A percentile compares a stretch with the other conserved stretches of the same genome.
These are phyloP conservation scores for Lachnellula subtilissima DNA, from an alignment of 2,329 filamentous ascomycete genomes.

Conservation along the genomic window DNA sequence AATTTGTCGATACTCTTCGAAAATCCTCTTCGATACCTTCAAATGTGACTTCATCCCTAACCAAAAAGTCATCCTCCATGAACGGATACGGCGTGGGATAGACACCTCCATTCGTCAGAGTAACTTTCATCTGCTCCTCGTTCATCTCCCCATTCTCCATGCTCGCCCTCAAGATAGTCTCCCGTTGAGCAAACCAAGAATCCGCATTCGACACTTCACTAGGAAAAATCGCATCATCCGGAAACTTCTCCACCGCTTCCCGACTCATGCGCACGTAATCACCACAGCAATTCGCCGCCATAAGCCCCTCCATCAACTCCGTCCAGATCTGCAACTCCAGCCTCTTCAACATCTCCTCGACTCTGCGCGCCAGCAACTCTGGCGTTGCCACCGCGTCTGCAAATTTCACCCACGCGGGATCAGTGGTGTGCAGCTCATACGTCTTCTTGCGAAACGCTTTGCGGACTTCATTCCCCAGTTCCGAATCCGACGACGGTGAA, in stretches of 20 bases:
- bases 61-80: constrained; percentile 20
- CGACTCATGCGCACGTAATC: constrained; percentile 23
- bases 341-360: constrained; percentile 19
- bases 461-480: constrained; percentile 25
- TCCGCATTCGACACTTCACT: constrained; percentile 24
- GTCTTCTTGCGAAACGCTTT: constrained; percentile 25
- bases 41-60: constrained; percentile 17
- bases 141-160: constrained; percentile 20
- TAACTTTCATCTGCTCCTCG: constrained; percentile 17
- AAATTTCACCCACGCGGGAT: constrained; percentile 22
- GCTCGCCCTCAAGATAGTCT: constrained; percentile 14
- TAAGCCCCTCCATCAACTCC: constrained; percentile 26
- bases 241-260: constrained; percentile 24
- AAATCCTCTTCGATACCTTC: constrained; percentile 21
- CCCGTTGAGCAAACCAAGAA: constrained; percentile 20
- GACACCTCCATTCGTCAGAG: constrained; percentile 21
- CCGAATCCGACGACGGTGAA: neutral
- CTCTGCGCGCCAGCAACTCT: constrained; percentile 16
- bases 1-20: constrained; percentile 18
- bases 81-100: constrained; percentile 25
- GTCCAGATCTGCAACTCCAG: constrained; percentile 28
- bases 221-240: constrained; percentile 24
- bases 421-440: constrained; percentile 20
- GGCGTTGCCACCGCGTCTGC: constrained; percentile 19
- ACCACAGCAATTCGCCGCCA: constrained; percentile 26